These are phyloP conservation scores for Boletus sp. DNA, from an alignment of 768 basidiomycete genomes.

Conservation along the genomic window DNA sequence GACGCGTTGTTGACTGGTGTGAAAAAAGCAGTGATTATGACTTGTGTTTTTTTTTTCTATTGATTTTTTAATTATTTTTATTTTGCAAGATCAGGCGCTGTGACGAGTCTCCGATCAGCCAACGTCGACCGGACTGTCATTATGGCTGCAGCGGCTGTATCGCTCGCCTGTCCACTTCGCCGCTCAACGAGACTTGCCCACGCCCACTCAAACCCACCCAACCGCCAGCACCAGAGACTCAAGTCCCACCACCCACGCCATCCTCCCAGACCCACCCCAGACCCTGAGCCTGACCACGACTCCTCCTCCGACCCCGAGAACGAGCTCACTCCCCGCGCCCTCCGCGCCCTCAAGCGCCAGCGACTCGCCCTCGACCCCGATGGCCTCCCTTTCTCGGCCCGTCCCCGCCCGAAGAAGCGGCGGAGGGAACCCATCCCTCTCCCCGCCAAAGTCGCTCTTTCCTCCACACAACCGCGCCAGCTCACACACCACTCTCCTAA, in stretches of 20 bases:
- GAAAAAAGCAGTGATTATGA: neutral
- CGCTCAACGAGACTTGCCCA: conserved; percentile 28
- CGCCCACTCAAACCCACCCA: conserved; percentile 9
- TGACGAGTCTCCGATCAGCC: conserved; percentile 17
- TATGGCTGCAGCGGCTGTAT: conserved; percentile 31
- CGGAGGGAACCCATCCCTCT: conserved; percentile 15
- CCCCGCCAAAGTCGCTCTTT: neutral
- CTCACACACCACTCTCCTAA: conserved; percentile 3
- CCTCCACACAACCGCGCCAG: neutral
- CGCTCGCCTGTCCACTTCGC: conserved; percentile 29
- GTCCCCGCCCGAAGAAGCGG: conserved; percentile 17
- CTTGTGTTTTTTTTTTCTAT: neutral
- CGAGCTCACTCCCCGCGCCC: conserved; percentile 34
- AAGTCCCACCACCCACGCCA: neutral
- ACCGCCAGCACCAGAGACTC: neutral
- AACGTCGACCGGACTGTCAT: conserved; percentile 16
- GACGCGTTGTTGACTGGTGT: conserved; percentile 18
- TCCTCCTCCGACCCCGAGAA: conserved; percentile 24
- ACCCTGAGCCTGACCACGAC: conserved; percentile 21
- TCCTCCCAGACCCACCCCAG: neutral
- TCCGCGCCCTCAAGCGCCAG: conserved; percentile 33
- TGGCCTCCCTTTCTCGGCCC: conserved; percentile 18
- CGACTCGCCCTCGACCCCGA: conserved; percentile 31
- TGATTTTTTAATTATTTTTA: neutral
- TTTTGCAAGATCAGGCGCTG: neutral